Conservation (phyloP, 305 asterid genomes). For the Caryopteris hybrid region DNA sequence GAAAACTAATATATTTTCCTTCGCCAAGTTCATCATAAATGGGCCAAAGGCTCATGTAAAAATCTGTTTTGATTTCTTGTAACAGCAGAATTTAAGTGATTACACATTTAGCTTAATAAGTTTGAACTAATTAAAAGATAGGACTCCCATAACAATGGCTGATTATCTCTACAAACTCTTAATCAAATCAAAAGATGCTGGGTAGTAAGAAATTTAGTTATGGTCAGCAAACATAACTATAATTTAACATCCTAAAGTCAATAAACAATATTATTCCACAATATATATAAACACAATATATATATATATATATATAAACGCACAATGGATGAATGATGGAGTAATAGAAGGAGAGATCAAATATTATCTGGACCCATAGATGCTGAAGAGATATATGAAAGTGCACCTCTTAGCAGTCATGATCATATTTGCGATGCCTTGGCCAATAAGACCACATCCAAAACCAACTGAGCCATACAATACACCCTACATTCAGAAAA, state of each 20-base stretch:
- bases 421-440: slow-evolving; percentile 86
- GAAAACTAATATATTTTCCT: neutral
- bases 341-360: slow-evolving; percentile 4
- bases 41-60: no score
- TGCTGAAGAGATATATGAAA: neutral
- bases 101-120: neutral
- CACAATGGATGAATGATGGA: neutral
- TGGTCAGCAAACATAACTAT: neutral
- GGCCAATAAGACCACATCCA: slow-evolving; percentile 79
- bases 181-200: neutral
- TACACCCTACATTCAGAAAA: slow-evolving; percentile 48
- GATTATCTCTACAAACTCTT: neutral
- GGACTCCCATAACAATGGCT: neutral
- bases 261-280: neutral
- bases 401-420: slow-evolving; percentile 80
- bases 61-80: slow-evolving; percentile 4
- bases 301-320: neutral
- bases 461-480: slow-evolving; percentile 86
- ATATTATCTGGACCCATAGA: slow-evolving; percentile 2
- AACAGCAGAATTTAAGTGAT: neutral
- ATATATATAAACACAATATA: neutral
- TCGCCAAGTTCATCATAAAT: no score
- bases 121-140: neutral
- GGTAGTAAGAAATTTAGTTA: neutral
- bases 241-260: neutral